phyloP scores from a whole-genome alignment of 2,329 filamentous ascomycete genomes.

The Cladophialophora chaetospira region DNA sequence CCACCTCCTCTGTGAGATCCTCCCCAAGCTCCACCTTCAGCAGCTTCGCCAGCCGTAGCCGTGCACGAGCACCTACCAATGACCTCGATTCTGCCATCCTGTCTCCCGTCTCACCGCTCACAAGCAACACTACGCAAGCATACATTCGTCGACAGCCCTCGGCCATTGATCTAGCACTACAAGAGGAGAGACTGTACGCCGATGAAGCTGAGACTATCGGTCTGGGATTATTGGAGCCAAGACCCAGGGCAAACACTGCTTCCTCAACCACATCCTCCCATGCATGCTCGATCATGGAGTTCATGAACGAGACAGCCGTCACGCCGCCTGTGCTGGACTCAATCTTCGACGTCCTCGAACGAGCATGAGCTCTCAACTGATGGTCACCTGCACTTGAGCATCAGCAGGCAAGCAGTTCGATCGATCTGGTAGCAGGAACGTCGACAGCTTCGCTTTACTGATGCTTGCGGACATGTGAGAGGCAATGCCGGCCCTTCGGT shows the following conservation, averaged over 20 bases:
- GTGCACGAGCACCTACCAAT: slow-evolving; percentile 32
- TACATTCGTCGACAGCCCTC: slow-evolving; percentile 46
- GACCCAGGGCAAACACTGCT: slow-evolving; percentile 37
- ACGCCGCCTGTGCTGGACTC: slow-evolving; percentile 46
- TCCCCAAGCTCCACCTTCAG: slow-evolving; percentile 35
- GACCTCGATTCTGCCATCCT: slow-evolving; percentile 34
- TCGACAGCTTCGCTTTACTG: too few relatives aligned
- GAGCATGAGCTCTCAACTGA: slow-evolving; percentile 21
- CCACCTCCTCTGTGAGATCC: slow-evolving; percentile 32
- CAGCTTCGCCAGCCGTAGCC: slow-evolving; percentile 36
- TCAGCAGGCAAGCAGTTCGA: too few relatives aligned
- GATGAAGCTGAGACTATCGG: slow-evolving; percentile 44
- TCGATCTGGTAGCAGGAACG: too few relatives aligned
- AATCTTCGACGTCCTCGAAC: slow-evolving; percentile 51
- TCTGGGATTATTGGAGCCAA: slow-evolving; percentile 47
- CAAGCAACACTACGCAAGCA: background rate
- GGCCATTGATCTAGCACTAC: slow-evolving; percentile 46
- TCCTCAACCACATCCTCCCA: slow-evolving; percentile 20
- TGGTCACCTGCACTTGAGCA: too few relatives aligned
- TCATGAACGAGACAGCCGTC: slow-evolving; percentile 24
- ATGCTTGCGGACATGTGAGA: too few relatives aligned
- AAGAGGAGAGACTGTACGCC: slow-evolving; percentile 44
- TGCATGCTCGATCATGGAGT: slow-evolving; percentile 27
- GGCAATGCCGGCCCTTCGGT: too few relatives aligned
- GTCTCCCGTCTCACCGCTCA: slow-evolving; percentile 2